Base-by-base conservation (phyloP, 2,329 filamentous ascomycete genomes). In the Sarocladiaceae sp. region DNA sequence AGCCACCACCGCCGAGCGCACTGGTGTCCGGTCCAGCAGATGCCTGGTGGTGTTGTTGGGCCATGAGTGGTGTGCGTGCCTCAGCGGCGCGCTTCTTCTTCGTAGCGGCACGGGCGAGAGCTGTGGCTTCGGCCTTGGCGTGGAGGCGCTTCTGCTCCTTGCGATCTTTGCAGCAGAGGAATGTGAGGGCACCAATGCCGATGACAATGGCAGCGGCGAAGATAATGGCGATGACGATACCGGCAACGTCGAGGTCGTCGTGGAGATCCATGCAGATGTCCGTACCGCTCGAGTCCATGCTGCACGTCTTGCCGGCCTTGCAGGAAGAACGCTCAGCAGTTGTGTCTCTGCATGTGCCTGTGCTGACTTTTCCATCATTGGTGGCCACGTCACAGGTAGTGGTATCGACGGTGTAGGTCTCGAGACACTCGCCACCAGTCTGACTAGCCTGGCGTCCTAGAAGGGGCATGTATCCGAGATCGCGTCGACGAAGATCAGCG, bases 161-260 rank as follows among this genome's bases (percentile, higher is more conserved):
- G 58, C 72, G 68, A 58, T 82, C 78, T 55, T 68, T 68, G 70
- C 72, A 77, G 73, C 76, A 81, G 57, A 75, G 67, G 69, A 75
- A 75, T 60, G 73, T 71, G 52, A 82, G 64, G 56, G 66, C 58
- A 46, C 60, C 64, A 54, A 75, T 55, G 57, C 69, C 64, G 50
- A 68, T 39, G 56, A 66, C 62, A 55, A 75, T 59, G 54, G 63
- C 66, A n/a, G 64, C 56, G 52, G 67, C 73, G 33, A 83, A 74
- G 62, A 75, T 58, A 56, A 77, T 65, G 59, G 71, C 66, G 56
- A 81, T 69, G 61, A 79, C 66, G 59, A 78, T 67, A 55, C 74
- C 77, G 36, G 67, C 67, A 2, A 70, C 60, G 57, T 70, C 70
- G 51, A 80, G 66, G 18, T 10, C 37, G 60, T 74, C 63, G 6